phyloP scores from a whole-genome alignment of 75 land plant genomes.

The Selaginella tamariscina region DNA sequence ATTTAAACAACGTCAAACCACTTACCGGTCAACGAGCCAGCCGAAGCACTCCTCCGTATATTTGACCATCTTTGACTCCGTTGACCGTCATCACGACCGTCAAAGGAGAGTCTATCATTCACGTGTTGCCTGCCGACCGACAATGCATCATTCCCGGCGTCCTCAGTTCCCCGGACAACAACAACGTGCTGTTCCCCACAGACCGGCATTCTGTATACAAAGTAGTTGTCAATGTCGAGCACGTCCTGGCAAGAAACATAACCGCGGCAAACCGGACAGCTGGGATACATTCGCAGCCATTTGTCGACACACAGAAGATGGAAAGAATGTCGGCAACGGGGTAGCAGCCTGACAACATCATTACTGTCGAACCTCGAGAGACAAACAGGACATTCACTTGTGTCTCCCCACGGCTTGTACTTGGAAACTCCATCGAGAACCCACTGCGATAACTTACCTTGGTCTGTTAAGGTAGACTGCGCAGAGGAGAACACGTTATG shows the following conservation, averaged over 20 bases:
- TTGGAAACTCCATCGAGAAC: not conserved
- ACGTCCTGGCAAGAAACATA: not conserved
- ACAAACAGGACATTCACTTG: not conserved
- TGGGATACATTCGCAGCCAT: not conserved
- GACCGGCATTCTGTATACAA: too few species aligned
- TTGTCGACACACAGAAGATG: not conserved
- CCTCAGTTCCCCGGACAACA: too few species aligned
- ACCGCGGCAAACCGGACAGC: not conserved
- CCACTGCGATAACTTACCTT: not conserved
- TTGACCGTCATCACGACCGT: too few species aligned
- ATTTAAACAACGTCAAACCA: too few species aligned
- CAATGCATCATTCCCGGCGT: too few species aligned
- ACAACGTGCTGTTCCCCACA: too few species aligned
- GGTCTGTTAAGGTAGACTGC: not conserved
- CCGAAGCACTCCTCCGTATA: too few species aligned
- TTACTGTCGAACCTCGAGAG: not conserved
- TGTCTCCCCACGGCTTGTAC: not conserved
- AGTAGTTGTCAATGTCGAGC: not conserved
- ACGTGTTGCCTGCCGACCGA: too few species aligned
- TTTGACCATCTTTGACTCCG: too few species aligned
- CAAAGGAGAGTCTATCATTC: too few species aligned
- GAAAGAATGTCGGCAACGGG: not conserved
- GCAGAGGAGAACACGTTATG: not conserved
- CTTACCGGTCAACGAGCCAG: too few species aligned
- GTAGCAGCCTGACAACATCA: not conserved